Evolutionary conservation across 2,329 filamentous ascomycete genomes (phyloP).

Genomic region (Colletotrichum scovillei): DNA sequence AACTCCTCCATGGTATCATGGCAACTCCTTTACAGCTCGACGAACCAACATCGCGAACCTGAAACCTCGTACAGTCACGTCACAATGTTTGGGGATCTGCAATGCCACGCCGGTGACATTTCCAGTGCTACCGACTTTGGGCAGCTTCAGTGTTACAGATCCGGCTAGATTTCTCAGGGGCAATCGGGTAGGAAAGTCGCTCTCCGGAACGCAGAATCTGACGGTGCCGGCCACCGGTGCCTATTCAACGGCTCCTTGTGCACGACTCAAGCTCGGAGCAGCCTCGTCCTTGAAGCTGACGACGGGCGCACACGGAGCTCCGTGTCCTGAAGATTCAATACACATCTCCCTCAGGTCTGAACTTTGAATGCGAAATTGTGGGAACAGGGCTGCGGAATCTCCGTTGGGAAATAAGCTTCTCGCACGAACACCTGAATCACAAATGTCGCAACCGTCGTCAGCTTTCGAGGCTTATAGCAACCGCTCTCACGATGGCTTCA

Average conservation of each 20-base stretch:
- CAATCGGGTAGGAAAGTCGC: neutral
- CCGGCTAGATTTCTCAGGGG: neutral
- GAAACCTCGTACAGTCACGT: constrained; percentile 23
- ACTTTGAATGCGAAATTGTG: constrained; percentile 10
- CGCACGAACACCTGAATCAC: neutral
- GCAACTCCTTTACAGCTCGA: neutral
- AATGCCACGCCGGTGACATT: constrained; percentile 19
- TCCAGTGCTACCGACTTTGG: neutral
- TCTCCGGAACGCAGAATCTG: neutral
- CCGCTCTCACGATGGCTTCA: neutral
- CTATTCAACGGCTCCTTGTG: neutral
- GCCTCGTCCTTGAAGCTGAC: neutral
- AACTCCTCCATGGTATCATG: neutral
- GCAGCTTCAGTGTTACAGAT: constrained; percentile 9
- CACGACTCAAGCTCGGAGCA: neutral
- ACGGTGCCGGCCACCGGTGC: neutral
- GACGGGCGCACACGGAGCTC: neutral
- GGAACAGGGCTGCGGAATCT: neutral
- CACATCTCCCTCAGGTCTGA: constrained; percentile 11
- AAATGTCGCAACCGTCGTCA: neutral
- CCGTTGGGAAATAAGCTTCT: constrained; percentile 4
- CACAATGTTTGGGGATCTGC: constrained; percentile 26
- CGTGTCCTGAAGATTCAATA: constrained; percentile 11
- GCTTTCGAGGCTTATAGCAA: neutral
- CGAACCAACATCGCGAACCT: constrained; percentile 8